Evolutionary conservation across 1,284 basidiomycete genomes (phyloP).

Genomic region (Phellopilus nigrolimitatus): DNA sequence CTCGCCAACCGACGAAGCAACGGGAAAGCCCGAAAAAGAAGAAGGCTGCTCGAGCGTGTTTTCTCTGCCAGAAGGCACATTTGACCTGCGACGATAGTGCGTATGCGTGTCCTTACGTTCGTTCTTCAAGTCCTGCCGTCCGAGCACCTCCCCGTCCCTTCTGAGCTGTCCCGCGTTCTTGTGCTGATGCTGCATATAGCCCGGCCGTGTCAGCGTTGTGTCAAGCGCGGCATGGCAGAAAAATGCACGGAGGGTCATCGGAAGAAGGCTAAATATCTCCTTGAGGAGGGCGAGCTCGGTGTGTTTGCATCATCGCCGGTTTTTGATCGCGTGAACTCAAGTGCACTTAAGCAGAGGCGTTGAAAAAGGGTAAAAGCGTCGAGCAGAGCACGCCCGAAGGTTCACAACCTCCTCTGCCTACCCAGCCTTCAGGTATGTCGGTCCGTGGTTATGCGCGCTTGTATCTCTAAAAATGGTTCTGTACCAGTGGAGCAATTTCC

Average conservation of each 20-base stretch:
- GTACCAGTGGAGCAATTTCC: conserved; percentile 43
- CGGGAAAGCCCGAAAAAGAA: conserved; percentile 82
- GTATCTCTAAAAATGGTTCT: neutral
- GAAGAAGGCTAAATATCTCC: conserved; percentile 96
- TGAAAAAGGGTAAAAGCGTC: conserved; percentile 13
- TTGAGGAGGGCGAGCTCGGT: conserved; percentile 91
- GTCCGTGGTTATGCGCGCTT: neutral
- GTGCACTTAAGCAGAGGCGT: conserved; percentile 14
- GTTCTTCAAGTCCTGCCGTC: neutral
- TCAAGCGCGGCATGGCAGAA: conserved; percentile 87
- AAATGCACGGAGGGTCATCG: conserved; percentile 92
- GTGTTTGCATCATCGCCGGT: neutral
- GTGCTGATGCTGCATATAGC: conserved; percentile 43
- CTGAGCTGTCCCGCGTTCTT: conserved; percentile 17
- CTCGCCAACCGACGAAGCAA: conserved; percentile 39
- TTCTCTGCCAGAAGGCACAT: conserved; percentile 94
- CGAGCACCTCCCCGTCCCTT: neutral
- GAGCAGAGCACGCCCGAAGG: conserved; percentile 6
- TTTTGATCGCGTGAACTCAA: neutral
- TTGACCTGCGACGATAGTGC: conserved; percentile 95
- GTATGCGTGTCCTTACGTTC: conserved; percentile 26
- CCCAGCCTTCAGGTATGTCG: conserved; percentile 9
- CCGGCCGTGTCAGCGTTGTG: conserved; percentile 91
- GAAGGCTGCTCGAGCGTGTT: conserved; percentile 90
- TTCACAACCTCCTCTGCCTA: conserved; percentile 8